Conservation (phyloP, 352 stramenopile species). For the Pythium apleroticum region DNA sequence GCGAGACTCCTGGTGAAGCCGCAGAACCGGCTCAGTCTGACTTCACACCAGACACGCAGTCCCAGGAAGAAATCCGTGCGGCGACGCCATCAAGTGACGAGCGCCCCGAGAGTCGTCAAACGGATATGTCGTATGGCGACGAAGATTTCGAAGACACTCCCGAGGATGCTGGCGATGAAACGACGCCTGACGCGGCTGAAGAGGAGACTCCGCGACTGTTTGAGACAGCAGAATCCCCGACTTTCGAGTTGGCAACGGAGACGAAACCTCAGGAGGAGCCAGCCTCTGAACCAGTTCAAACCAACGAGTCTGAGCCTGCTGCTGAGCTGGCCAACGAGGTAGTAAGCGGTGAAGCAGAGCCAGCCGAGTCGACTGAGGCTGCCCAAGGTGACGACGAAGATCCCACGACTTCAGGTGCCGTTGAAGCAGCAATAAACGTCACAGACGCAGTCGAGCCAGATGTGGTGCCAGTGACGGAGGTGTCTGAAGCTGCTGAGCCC, state of each 20-base stretch:
- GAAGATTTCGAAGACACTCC: conserved; percentile 26
- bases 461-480: neutral
- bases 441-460: neutral
- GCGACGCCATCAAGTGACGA: neutral
- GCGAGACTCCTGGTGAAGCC: neutral
- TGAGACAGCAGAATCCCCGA: neutral
- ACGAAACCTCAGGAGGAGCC: neutral
- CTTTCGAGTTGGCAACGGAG: neutral
- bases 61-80: neutral
- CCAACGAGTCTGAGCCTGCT: neutral
- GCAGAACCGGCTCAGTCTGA: neutral
- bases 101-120: conserved; percentile 25
- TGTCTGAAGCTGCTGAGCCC: neutral
- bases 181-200: neutral
- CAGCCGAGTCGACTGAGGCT: neutral
- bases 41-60: neutral
- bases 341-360: neutral
- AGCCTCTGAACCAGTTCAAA: neutral
- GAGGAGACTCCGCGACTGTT: neutral
- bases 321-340: neutral
- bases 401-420: neutral
- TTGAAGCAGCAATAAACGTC: too few relatives aligned
- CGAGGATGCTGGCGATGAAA: neutral
- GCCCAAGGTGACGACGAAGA: neutral
- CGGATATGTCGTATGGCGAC: conserved; percentile 19